These are phyloP conservation scores for Bifiguratus adelaidae DNA, from an alignment of 192 early-diverging fungal species.

Conservation along the genomic window DNA sequence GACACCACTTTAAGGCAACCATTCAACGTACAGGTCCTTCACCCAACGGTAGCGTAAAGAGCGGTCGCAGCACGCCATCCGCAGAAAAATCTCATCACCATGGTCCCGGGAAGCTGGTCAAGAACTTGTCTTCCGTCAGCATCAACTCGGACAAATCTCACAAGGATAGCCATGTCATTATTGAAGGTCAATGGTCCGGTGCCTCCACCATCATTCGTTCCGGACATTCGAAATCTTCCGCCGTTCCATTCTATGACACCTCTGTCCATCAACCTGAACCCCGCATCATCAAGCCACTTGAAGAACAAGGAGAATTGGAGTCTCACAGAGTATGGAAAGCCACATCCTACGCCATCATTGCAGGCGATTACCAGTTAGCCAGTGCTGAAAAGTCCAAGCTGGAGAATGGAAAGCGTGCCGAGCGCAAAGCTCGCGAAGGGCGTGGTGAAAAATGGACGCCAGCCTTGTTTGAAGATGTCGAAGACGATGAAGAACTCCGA, in stretches of 20 bases:
- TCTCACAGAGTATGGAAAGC: slow-evolving; percentile 58
- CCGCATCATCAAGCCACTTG: slow-evolving; percentile 44
- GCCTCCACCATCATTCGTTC: not conserved
- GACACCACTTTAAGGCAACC: slow-evolving; percentile 27
- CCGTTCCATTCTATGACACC: no score
- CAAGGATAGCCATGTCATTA: slow-evolving; percentile 59
- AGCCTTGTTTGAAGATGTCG: slow-evolving; percentile 9
- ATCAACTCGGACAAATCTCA: slow-evolving; percentile 51
- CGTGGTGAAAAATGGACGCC: slow-evolving; percentile 26
- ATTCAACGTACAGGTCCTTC: no score
- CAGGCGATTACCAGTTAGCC: slow-evolving; percentile 52
- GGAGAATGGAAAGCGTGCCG: slow-evolving; percentile 53
- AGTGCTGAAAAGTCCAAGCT: slow-evolving; percentile 56
- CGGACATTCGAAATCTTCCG: no score
- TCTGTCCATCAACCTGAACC: slow-evolving; percentile 31
- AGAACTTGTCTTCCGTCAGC: not conserved
- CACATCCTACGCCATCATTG: slow-evolving; percentile 51
- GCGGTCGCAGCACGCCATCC: no score
- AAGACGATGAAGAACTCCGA: slow-evolving; percentile 9
- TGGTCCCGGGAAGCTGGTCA: not conserved
- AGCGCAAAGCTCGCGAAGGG: slow-evolving; percentile 48
- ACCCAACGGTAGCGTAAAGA: no score
- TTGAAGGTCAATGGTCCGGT: slow-evolving; percentile 15
- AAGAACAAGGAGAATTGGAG: slow-evolving; percentile 51
- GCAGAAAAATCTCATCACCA: no score